Percentiles rank a stretch among this genome's conserved stretches.
These are phyloP conservation scores for Rosa persica DNA, from an alignment of 306 rosid species.

Conservation along the genomic window DNA sequence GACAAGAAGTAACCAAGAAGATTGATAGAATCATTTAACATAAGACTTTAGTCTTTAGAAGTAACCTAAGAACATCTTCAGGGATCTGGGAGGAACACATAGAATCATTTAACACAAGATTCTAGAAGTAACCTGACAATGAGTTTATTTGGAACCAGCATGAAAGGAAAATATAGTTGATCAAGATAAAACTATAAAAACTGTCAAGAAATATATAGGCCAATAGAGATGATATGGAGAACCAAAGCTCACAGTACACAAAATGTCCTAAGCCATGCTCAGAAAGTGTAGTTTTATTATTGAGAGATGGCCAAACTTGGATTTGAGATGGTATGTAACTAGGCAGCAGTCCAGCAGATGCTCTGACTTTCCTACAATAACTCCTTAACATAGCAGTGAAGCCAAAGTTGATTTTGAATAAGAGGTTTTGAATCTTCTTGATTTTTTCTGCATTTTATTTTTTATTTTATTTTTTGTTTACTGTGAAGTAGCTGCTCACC, in stretches of 20 bases:
- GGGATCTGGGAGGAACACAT: background rate
- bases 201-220: background rate
- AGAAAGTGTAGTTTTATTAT: background rate
- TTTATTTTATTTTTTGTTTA: background rate
- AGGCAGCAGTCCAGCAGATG: background rate
- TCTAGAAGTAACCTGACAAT: background rate
- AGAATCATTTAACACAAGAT: background rate
- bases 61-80: background rate
- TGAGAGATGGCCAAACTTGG: background rate
- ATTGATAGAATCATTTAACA: background rate
- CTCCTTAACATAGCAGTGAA: background rate
- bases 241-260: background rate
- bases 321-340: background rate
- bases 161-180: background rate
- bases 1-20: background rate
- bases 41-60: background rate
- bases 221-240: background rate
- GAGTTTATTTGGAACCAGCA: background rate
- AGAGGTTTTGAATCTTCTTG: background rate
- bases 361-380: background rate
- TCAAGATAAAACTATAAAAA: background rate
- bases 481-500: background rate
- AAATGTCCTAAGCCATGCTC: background rate
- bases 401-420: background rate
- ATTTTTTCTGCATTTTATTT: background rate